Base-by-base conservation (phyloP, 306 rosid species). In the Argentina anserina region DNA sequence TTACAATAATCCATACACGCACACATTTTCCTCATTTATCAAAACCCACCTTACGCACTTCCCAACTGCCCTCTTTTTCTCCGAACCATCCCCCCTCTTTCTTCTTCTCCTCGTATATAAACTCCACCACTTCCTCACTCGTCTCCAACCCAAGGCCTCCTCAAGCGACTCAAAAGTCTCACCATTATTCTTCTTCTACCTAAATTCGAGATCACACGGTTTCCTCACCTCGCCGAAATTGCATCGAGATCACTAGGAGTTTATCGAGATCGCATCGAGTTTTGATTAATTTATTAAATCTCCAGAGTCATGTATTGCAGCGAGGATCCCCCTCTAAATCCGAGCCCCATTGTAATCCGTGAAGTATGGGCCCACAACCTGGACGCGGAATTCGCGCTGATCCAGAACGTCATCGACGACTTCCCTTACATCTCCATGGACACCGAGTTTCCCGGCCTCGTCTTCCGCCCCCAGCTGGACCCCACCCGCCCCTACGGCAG, bases 351-450 rank as follows among this genome's bases (percentile, higher is more conserved):
- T 34, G 59, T 65, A 61, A 86, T 87, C 60, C 86, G 92, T 1
- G 77, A 85, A 1, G 96, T 92, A 0, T 92, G 97, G 96, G 89
- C 91, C 0, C 72, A 71, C 25, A 92, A 92, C 36, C 78, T 92
- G 0, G 78, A 80, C 2, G 29, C 84, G 1, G 96, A 92, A 34
- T 87, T 92, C 39, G 15, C 79, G 12, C 29, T 83, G 0, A 87
- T 92, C 41, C 67, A 82, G 0, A 67, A 62, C 0, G 21, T 80
- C 4, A 68, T 89, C 63, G 84, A 85, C 33, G 29, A 13, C 6
- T 88, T n/a, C 77, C 87, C 89, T n/a, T 80, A 62, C 75, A 80
- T 92, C 21, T 88, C 96, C 31, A 90, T 92, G 89, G 97, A 92
- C 28, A 92, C 96, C 0, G 96, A 92, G 12, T 92, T 92, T 25